Evolutionary conservation across 1,284 basidiomycete genomes (phyloP).

Genomic region (Moesziomyces sp.): DNA sequence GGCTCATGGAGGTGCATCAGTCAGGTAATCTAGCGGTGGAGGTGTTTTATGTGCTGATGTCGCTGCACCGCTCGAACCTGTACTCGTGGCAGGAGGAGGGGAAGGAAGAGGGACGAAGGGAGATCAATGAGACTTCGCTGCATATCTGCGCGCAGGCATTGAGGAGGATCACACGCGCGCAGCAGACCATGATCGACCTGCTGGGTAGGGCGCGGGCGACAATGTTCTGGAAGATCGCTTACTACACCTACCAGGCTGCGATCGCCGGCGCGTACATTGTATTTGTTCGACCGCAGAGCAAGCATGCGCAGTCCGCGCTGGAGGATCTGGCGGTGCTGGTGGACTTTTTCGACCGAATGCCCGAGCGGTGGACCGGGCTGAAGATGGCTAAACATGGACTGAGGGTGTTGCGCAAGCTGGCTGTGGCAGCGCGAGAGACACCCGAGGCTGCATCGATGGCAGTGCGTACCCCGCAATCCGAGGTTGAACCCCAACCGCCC

Average conservation of each 20-base stretch:
- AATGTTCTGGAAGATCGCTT: slow-evolving; percentile 50
- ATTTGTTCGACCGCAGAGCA: slow-evolving; percentile 38
- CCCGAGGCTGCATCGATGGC: slow-evolving; percentile 35
- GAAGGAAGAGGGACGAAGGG: background rate
- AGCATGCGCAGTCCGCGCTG: slow-evolving; percentile 28
- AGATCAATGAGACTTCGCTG: slow-evolving; percentile 28
- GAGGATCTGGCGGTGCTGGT: slow-evolving; percentile 36
- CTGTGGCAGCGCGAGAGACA: slow-evolving; percentile 35
- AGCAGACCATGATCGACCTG: slow-evolving; percentile 37
- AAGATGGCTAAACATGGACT: slow-evolving; percentile 41
- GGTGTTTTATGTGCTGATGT: slow-evolving; percentile 35
- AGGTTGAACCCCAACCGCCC: too few species aligned
- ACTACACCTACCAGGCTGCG: slow-evolving; percentile 44
- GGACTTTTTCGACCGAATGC: slow-evolving; percentile 44
- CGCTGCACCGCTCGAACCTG: slow-evolving; percentile 35
- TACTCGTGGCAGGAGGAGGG: slow-evolving; percentile 1
- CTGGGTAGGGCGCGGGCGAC: slow-evolving; percentile 29
- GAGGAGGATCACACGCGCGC: slow-evolving; percentile 32
- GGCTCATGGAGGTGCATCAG: slow-evolving; percentile 42
- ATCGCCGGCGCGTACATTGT: slow-evolving; percentile 43
- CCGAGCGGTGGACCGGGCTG: slow-evolving; percentile 39
- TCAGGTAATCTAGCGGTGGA: slow-evolving; percentile 37
- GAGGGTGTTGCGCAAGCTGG: slow-evolving; percentile 41
- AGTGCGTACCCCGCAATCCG: too few species aligned
- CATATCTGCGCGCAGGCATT: slow-evolving; percentile 41